Evolutionary conservation across 202 grass and related monocot genomes (phyloP).

Genomic region (Saccharum hybrid): DNA sequence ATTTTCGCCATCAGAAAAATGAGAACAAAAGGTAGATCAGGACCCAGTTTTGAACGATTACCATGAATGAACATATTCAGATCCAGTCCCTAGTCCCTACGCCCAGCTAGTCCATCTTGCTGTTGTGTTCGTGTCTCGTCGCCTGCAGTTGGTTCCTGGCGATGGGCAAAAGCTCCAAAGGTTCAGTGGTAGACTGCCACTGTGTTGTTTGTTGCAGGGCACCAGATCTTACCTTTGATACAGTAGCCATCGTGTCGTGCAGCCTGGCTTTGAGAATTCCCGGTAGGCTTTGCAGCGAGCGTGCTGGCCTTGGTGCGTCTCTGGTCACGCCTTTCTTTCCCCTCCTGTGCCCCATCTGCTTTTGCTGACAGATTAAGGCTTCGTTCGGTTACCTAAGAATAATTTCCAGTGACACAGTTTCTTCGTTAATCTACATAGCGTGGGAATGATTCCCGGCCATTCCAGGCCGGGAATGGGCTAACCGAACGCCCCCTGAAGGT

Average conservation of each 20-base stretch:
- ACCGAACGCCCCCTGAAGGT: not conserved
- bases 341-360: no score
- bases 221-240: not conserved
- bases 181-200: not conserved
- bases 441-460: no score
- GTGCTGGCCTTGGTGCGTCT: not conserved
- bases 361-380: no score
- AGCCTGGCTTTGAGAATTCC: no score
- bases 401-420: no score
- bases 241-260: not conserved
- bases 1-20: not conserved
- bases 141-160: not conserved
- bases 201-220: not conserved
- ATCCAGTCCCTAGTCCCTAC: no score
- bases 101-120: no score
- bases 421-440: no score
- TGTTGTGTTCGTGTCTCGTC: not conserved
- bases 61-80: not conserved
- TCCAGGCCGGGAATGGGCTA: no score
- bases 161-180: not conserved
- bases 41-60: slow-evolving; percentile 9
- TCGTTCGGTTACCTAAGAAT: no score
- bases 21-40: not conserved
- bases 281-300: no score
- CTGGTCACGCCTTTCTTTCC: no score